Conservation (phyloP, 2,329 filamentous ascomycete species). For the Epichloe sylvatica region DNA sequence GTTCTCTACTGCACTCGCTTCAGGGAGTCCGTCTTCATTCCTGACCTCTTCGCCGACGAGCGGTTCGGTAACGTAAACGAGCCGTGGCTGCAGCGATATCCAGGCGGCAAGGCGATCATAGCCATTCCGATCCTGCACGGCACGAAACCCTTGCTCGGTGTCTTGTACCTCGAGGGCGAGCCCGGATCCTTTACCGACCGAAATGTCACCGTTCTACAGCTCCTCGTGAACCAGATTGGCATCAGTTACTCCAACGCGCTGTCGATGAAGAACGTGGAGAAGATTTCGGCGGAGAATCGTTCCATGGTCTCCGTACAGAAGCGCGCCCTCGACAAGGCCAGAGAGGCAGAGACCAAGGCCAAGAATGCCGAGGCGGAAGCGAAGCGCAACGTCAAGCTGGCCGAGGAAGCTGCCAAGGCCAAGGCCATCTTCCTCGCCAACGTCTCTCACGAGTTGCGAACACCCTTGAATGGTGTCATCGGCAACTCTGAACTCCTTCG, state of each 20-base stretch:
- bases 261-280: conserved; percentile 57
- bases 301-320: conserved; percentile 69
- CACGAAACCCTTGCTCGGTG: conserved; percentile 54
- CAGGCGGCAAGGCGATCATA: conserved; percentile 59
- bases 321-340: conserved; percentile 55
- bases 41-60: conserved; percentile 61
- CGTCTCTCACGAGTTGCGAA: conserved; percentile 69
- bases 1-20: conserved; percentile 66
- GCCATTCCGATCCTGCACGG: conserved; percentile 68
- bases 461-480: conserved; percentile 76
- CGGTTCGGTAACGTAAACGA: conserved; percentile 63
- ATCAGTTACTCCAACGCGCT: conserved; percentile 57
- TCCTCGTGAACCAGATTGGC: conserved; percentile 67
- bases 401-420: conserved; percentile 70
- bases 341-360: conserved; percentile 60
- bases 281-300: conserved; percentile 63
- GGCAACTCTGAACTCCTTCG: conserved; percentile 74
- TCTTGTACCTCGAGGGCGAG: conserved; percentile 61
- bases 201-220: conserved; percentile 49
- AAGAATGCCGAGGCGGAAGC: conserved; percentile 65
- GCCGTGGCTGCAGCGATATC: conserved; percentile 53
- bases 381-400: conserved; percentile 64
- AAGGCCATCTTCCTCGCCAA: conserved; percentile 72
- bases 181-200: conserved; percentile 66
- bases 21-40: conserved; percentile 59